Evolutionary conservation across 108 stramenopile genomes (phyloP).

Genomic region (Skeletonema potamos): DNA sequence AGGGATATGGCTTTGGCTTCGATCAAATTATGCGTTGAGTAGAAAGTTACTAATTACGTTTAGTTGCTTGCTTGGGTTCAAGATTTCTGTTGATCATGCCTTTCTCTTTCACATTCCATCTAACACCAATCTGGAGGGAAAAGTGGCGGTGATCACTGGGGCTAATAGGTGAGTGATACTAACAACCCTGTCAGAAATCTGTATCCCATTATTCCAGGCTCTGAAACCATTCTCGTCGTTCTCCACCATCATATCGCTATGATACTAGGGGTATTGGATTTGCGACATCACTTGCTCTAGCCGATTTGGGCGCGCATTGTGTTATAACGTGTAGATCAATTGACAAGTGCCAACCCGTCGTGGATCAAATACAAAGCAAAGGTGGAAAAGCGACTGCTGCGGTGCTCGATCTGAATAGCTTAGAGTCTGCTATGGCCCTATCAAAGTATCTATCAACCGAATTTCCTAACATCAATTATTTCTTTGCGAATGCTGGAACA

Average conservation of each 20-base stretch:
- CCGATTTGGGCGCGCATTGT: slow-evolving; percentile 44
- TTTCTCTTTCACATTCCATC: neutral
- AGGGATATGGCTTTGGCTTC: no score
- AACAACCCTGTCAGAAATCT: no score
- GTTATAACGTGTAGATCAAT: neutral
- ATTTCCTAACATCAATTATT: neutral
- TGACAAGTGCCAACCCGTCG: neutral
- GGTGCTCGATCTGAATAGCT: neutral
- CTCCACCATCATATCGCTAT: no score
- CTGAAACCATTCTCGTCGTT: no score
- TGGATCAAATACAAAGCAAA: neutral
- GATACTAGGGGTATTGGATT: slow-evolving; percentile 54
- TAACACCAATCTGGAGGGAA: slow-evolving; percentile 11
- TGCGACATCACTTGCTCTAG: slow-evolving; percentile 44
- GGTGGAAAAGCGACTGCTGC: neutral
- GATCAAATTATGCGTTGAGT: no score
- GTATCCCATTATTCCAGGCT: no score
- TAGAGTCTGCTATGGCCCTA: neutral
- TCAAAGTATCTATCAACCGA: neutral
- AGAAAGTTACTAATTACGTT: no score
- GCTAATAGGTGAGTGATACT: no score
- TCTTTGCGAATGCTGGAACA: slow-evolving; percentile 2
- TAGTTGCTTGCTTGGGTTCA: no score
- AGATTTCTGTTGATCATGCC: neutral
- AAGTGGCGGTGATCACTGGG: slow-evolving; percentile 45